Evolutionary conservation across 345 rosid species (phyloP).

Genomic region (Microcos paniculata): DNA sequence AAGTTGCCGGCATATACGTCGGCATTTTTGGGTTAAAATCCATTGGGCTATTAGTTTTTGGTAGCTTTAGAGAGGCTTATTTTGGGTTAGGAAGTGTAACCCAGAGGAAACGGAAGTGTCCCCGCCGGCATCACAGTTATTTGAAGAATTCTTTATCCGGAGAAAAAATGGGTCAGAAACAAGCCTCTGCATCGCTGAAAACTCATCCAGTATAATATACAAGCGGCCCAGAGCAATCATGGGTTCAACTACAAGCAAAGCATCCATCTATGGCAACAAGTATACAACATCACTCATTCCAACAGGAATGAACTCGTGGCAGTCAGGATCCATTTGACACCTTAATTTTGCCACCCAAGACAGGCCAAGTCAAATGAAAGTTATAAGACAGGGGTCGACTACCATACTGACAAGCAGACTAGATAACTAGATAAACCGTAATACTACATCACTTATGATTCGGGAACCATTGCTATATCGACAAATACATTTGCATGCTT

Average conservation of each 20-base stretch:
- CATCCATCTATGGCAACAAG: neutral
- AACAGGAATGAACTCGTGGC: neutral
- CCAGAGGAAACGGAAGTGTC: too few species aligned
- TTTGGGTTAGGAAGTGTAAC: too few species aligned
- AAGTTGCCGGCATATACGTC: too few species aligned
- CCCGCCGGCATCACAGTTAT: too few species aligned
- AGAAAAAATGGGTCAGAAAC: neutral
- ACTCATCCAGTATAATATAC: neutral
- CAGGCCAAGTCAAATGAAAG: too few species aligned
- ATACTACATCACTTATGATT: neutral
- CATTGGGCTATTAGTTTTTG: too few species aligned
- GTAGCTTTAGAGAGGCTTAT: too few species aligned
- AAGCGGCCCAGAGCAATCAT: neutral
- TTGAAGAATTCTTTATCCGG: too few species aligned
- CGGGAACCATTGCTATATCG: neutral
- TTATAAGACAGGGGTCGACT: neutral
- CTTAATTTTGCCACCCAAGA: neutral
- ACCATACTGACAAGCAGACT: neutral
- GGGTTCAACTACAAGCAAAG: neutral
- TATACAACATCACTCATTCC: slow-evolving; percentile 1
- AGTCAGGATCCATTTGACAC: neutral
- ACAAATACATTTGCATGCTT: neutral
- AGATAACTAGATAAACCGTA: neutral
- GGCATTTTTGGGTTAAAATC: too few species aligned
- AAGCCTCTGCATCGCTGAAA: neutral